A percentile compares a stretch with the other conserved stretches of the same genome.
Conservation (phyloP, 2,329 filamentous ascomycete genomes). For the Fusarium decemcellulare region DNA sequence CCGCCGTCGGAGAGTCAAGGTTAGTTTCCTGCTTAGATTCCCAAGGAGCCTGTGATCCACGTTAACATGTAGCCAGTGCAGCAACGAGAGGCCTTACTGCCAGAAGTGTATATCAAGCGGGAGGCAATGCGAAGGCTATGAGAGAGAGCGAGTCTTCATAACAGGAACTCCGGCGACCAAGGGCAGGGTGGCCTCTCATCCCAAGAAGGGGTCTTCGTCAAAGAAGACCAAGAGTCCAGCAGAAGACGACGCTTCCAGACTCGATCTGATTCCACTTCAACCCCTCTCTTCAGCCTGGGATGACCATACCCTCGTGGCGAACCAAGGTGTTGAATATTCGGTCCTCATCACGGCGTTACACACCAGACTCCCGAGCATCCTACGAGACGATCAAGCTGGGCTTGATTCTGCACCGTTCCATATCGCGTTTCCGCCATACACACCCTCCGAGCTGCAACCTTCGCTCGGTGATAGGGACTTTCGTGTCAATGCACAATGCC, state of each 20-base stretch:
- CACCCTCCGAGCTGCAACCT: slow-evolving; percentile 55
- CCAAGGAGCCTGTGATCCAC: background rate
- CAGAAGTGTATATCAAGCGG: slow-evolving; percentile 72
- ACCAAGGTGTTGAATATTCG: slow-evolving; percentile 53
- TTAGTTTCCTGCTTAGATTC: slow-evolving; percentile 49
- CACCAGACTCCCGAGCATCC: slow-evolving; percentile 56
- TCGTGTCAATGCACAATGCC: slow-evolving; percentile 59
- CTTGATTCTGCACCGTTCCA: slow-evolving; percentile 48
- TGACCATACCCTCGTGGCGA: slow-evolving; percentile 59
- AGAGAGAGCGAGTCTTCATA: slow-evolving; percentile 75
- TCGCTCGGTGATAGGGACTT: slow-evolving; percentile 55
- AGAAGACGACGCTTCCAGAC: slow-evolving; percentile 39
- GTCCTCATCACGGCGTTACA: slow-evolving; percentile 63
- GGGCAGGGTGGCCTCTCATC: slow-evolving; percentile 71
- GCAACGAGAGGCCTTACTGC: slow-evolving; percentile 72
- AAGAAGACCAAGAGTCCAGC: slow-evolving; percentile 50
- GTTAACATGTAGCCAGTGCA: slow-evolving; percentile 63
- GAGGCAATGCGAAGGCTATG: slow-evolving; percentile 73
- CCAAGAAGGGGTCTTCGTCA: slow-evolving; percentile 57
- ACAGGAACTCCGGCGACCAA: slow-evolving; percentile 69
- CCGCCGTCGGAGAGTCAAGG: slow-evolving; percentile 70
- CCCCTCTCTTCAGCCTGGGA: slow-evolving; percentile 67
- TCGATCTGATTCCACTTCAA: slow-evolving; percentile 52
- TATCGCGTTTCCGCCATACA: slow-evolving; percentile 58
- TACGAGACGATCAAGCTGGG: slow-evolving; percentile 44